Conservation (phyloP, 2,329 filamentous ascomycete species). For the Colletotrichum simmondsii region DNA sequence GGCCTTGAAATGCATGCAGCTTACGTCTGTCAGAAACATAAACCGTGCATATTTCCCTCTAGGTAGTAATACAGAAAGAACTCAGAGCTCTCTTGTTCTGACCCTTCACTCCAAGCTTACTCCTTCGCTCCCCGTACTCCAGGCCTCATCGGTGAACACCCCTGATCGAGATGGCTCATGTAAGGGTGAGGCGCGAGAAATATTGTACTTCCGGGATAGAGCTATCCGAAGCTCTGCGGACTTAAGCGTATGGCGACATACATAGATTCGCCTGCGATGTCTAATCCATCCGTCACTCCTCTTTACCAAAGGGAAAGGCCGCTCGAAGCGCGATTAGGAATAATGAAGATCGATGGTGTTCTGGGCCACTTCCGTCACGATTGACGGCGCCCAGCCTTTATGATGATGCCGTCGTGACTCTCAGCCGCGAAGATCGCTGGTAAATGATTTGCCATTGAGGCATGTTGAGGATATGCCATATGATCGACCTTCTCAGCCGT, state of each 20-base stretch:
- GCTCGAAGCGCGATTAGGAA: conserved; percentile 4
- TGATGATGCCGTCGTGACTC: not conserved
- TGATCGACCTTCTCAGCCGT: not conserved
- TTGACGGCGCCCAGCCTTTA: not conserved
- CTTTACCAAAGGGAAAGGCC: not conserved
- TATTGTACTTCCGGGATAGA: conserved; percentile 8
- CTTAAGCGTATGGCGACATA: not conserved
- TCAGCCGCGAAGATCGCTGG: not conserved
- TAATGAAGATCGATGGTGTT: conserved; percentile 19
- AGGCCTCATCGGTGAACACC: not conserved
- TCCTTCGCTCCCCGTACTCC: no score
- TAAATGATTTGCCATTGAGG: not conserved
- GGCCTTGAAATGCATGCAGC: not conserved
- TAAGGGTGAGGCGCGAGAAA: not conserved
- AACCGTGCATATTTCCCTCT: not conserved
- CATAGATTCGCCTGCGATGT: no score
- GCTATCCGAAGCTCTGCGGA: not conserved
- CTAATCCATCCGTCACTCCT: not conserved
- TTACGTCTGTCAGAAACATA: no score
- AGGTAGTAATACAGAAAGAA: not conserved
- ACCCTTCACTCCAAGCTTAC: not conserved
- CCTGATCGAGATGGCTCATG: conserved; percentile 6
- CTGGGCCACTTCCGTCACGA: conserved; percentile 14
- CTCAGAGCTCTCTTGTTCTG: not conserved
- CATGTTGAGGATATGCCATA: not conserved